Base-by-base conservation (phyloP, 176 grass and related monocot species). In the Aegilops umbellulata region DNA sequence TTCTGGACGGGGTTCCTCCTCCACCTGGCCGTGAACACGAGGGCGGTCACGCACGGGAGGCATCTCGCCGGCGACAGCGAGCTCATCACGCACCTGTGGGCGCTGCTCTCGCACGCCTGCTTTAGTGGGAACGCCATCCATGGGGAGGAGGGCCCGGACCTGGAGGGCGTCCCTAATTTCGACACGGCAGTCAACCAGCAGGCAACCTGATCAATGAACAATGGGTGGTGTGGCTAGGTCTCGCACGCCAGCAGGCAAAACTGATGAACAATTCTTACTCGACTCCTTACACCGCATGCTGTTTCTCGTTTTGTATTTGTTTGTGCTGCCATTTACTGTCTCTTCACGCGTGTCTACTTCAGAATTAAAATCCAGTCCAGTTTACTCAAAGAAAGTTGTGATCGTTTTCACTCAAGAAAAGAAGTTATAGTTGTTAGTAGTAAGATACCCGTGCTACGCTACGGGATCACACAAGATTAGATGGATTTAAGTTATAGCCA, bases 61-160 rank as follows among this genome's bases (percentile, higher is more conserved):
- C 15, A 6, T 10, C 82, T 83, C 15, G 55, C 24, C 3, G 51
- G 82, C 0, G 12, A 25, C 0, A 20, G 3, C 13, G 82, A 84
- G 82, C 82, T 84, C 12, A 2, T n/a, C 0, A 84, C 82, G 1
- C 70, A 65, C 26, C 8, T 84, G 6, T 84, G 82, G 82, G 82
- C 82, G 0, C 39, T 84, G 25, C 36, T 84, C 17, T 84, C 82
- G 0, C 82, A 84, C 4, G 82, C 82, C 26, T 71, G 82, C 19
- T 66, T 76, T 0, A 26, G 32, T 2, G 60, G 72, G 60, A 61
- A 61, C n/a, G 60, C n/a, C 8, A 25, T 61, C 60, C 16, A 61
- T 10, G 60, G 60, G 9, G n/a, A 61, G 60, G 57, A 20, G 6
- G 60, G 60, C n/a, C 60, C 60, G 24, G 60, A 61, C 60, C 60